Evolutionary conservation across 768 basidiomycete genomes (phyloP).

Genomic region (Hericium coralloides): DNA sequence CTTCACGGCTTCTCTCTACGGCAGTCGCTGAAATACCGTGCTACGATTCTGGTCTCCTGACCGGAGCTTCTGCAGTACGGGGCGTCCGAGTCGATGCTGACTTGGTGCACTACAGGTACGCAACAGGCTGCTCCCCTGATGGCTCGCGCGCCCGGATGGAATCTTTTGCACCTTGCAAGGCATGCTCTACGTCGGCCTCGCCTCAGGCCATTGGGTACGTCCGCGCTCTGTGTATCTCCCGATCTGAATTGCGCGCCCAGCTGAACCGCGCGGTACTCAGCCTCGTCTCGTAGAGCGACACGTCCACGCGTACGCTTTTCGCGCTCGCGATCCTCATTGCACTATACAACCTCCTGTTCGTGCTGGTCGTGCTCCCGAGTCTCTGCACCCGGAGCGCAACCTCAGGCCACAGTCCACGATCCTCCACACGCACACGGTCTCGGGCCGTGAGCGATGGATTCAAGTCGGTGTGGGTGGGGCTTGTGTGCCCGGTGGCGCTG

Average conservation of each 20-base stretch:
- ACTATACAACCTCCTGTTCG: conserved; percentile 7
- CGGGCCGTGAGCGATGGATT: not conserved
- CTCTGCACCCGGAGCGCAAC: conserved; percentile 6
- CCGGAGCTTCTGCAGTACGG: not conserved
- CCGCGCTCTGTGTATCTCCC: not conserved
- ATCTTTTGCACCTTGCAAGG: conserved; percentile 14
- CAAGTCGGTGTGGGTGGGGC: conserved; percentile 1
- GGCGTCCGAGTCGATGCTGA: not conserved
- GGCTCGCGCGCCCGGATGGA: conserved; percentile 10
- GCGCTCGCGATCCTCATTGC: conserved; percentile 9
- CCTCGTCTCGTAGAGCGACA: conserved; percentile 1
- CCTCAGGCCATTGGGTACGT: conserved; percentile 12
- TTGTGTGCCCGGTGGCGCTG: conserved; percentile 9
- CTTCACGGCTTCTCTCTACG: too few species aligned
- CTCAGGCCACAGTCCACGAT: too few species aligned
- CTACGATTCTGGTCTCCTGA: too few species aligned
- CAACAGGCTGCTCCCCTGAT: conserved; percentile 14
- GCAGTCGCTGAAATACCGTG: too few species aligned
- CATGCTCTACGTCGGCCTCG: conserved; percentile 15
- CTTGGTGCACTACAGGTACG: conserved; percentile 6
- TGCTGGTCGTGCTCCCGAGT: conserved; percentile 13
- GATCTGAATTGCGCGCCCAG: conserved; percentile 1
- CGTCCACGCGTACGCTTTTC: conserved; percentile 4
- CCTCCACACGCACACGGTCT: not conserved
- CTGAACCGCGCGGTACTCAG: conserved; percentile 10